These are phyloP conservation scores for Calocybe cyanea DNA, from an alignment of 768 basidiomycete genomes.

Conservation along the genomic window DNA sequence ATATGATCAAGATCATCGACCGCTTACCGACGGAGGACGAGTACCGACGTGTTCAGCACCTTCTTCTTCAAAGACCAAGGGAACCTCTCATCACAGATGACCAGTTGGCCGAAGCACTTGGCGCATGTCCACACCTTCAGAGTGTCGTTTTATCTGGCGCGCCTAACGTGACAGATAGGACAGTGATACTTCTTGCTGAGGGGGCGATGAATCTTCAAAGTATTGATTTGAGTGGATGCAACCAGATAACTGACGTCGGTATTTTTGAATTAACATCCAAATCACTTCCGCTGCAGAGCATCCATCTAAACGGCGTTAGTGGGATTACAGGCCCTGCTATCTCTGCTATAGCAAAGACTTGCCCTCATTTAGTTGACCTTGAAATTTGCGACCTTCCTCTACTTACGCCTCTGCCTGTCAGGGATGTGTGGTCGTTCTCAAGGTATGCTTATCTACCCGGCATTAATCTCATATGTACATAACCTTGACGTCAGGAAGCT, in stretches of 20 bases:
- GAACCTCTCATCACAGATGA: slow-evolving; percentile 49
- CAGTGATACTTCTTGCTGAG: slow-evolving; percentile 59
- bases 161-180: slow-evolving; percentile 62
- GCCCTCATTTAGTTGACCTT: slow-evolving; percentile 76
- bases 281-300: slow-evolving; percentile 65
- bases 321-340: slow-evolving; percentile 59
- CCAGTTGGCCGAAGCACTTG: slow-evolving; percentile 53
- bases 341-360: slow-evolving; percentile 67
- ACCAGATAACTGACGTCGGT: slow-evolving; percentile 71
- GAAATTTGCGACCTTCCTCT: slow-evolving; percentile 70
- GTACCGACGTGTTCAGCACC: slow-evolving; percentile 55
- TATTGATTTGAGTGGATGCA: slow-evolving; percentile 74
- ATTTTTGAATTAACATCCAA: slow-evolving; percentile 67
- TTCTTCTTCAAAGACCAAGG: slow-evolving; percentile 44
- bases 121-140: slow-evolving; percentile 61
- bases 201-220: slow-evolving; percentile 67
- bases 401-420: slow-evolving; percentile 64
- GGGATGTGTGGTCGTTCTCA: slow-evolving; percentile 80
- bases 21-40: slow-evolving; percentile 60
- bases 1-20: slow-evolving; percentile 57
- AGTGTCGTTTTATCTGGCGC: slow-evolving; percentile 69
- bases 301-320: slow-evolving; percentile 68
- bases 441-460: slow-evolving; percentile 33
- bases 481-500: slow-evolving; percentile 49
- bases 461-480: slow-evolving; percentile 9